Percentiles rank a stretch among this genome's conserved stretches.
These are phyloP conservation scores for Syzygium aromaticum DNA, from an alignment of 345 rosid species.

Conservation along the genomic window DNA sequence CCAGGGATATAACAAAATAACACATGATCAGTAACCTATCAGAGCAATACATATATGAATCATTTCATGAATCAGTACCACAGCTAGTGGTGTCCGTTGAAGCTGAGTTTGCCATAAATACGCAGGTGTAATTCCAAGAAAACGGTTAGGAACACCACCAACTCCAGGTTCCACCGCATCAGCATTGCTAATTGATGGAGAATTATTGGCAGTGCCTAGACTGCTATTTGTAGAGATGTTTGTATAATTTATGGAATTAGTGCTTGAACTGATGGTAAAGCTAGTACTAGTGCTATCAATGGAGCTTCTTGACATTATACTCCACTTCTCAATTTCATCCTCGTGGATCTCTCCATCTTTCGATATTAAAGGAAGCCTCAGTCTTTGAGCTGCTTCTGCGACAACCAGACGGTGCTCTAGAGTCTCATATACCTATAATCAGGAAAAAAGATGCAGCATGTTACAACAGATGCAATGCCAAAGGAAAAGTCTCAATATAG, in stretches of 20 bases:
- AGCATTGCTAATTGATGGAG: conserved; percentile 18
- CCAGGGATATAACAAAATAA: not conserved
- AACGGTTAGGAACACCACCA: conserved; percentile 92
- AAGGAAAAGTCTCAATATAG: not conserved
- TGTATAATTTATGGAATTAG: conserved; percentile 53
- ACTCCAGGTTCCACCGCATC: conserved; percentile 63
- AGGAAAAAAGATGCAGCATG: not conserved
- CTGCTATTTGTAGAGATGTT: conserved; percentile 46
- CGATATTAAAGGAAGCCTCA: conserved; percentile 90
- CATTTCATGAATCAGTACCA: conserved; percentile 30
- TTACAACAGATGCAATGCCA: not conserved
- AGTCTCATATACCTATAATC: conserved; percentile 67
- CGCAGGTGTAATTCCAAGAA: conserved; percentile 82
- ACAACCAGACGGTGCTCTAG: conserved; percentile 87
- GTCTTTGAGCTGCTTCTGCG: conserved; percentile 93
- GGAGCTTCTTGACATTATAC: conserved; percentile 71
- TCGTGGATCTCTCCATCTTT: conserved; percentile 87
- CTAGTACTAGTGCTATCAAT: conserved; percentile 76
- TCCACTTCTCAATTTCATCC: conserved; percentile 94
- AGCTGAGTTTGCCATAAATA: conserved; percentile 87
- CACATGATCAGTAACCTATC: not conserved
- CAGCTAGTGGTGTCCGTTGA: conserved; percentile 45
- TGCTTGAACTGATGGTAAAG: conserved; percentile 63
- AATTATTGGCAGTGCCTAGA: conserved; percentile 24
- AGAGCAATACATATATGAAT: not conserved